Evolutionary conservation across 2,329 filamentous ascomycete species (phyloP).

Genomic region (Monilinia fructicola): DNA sequence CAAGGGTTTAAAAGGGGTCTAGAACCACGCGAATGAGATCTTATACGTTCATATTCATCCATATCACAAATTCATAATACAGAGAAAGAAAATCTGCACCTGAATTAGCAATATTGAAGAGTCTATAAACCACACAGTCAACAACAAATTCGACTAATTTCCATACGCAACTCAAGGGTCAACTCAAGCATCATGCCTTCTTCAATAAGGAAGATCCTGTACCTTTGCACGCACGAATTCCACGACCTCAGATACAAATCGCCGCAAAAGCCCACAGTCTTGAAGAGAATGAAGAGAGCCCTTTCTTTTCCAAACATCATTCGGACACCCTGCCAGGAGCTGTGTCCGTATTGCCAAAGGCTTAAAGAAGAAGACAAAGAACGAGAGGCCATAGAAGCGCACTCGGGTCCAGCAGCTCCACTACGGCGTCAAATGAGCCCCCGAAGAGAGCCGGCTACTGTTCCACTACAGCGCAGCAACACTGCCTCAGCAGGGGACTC

Average conservation of each 20-base stretch:
- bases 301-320: background rate
- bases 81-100: background rate
- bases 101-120: background rate
- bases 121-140: background rate
- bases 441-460: accelerated
- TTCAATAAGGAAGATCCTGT: background rate
- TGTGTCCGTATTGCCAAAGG: background rate
- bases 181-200: background rate
- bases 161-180: background rate
- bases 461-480: background rate
- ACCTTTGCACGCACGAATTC: background rate
- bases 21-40: accelerated
- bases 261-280: background rate
- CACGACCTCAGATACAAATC: background rate
- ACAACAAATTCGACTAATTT: background rate
- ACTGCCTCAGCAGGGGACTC: background rate
- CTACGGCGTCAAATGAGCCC: too few relatives aligned
- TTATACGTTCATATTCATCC: background rate
- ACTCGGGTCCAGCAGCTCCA: too few relatives aligned
- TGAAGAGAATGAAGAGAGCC: background rate
- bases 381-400: background rate
- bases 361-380: background rate
- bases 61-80: background rate
- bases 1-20: background rate
- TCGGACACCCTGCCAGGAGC: background rate